Base-by-base conservation (phyloP, 1,284 basidiomycete genomes). In the Peniophora sp. region DNA sequence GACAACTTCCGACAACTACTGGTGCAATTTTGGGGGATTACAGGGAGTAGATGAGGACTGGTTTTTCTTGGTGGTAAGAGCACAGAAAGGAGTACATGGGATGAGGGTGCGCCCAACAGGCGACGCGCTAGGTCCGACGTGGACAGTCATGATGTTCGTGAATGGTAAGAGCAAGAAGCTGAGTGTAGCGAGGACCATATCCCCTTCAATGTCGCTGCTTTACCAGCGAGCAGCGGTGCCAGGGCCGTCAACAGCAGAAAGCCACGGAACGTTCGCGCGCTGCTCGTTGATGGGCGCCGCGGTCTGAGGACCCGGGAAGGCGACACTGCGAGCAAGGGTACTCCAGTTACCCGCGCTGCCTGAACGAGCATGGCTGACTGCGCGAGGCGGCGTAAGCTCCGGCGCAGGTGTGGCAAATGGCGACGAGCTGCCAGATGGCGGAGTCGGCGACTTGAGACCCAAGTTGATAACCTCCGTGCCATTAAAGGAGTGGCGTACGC, bases 261-360 rank as follows among this genome's bases (percentile, higher is more conserved):
- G 70, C 85, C 85, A 88, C 32, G 83, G 78, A 15, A 75, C 74
- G 61, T 74, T 78, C 51, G 66, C 65, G 62, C 74, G 77, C 54
- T 72, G 72, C 52, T 84, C 84, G 52, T 73, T 72, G 34, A 73
- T 76, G 2, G 79, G 78, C 56, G 73, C 76, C 9, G 80, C 70
- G 34, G 77, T 74, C 52, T 78, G 74, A 15, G 78, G 72, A 57
- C 79, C 57, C 23, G 53, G 53, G 27, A 57, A 24, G 15, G 75
- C 64, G 52, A 80, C 71, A 60, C 76, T 74, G 60, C 81, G 76
- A 18, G 79, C 64, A 56, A 85, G 71, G 58, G 67, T 76, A 43
- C 72, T 81, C 86, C 86, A 88, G 62, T 87, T 88, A 32, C 85
- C 85, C 24, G 83, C 81, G 63, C 85, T 88, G 47, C 86, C 85